Evolutionary conservation across 768 basidiomycete genomes (phyloP).

Genomic region (Xanthoconium purpureum): DNA sequence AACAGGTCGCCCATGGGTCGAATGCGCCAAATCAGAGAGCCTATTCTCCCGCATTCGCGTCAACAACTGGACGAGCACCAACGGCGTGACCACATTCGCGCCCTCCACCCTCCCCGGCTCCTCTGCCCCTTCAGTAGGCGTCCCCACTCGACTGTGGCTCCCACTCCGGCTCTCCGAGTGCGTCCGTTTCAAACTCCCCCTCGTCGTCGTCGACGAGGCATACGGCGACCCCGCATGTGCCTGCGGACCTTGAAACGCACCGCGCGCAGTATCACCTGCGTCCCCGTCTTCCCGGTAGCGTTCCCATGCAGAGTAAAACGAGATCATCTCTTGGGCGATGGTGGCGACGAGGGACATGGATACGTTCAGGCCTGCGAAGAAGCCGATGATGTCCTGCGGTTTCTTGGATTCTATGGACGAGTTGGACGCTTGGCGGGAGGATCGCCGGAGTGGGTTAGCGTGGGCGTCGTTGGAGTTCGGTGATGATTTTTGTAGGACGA

Average conservation of each 20-base stretch:
- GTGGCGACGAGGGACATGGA: constrained; percentile 78
- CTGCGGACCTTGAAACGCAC: constrained; percentile 18
- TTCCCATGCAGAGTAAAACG: constrained; percentile 87
- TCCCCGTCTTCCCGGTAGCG: constrained; percentile 66
- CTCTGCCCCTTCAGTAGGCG: constrained; percentile 25
- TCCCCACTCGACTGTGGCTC: constrained; percentile 27
- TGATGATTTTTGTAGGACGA: constrained; percentile 39
- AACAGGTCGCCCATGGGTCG: constrained; percentile 46
- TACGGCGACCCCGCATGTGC: constrained; percentile 18
- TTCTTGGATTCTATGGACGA: constrained; percentile 33
- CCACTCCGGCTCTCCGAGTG: constrained; percentile 22
- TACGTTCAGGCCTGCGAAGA: constrained; percentile 84
- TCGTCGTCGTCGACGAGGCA: constrained; percentile 12
- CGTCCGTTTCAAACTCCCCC: constrained; percentile 24
- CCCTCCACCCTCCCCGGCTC: constrained; percentile 18
- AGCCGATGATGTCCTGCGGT: constrained; percentile 68
- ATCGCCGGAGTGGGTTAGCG: constrained; percentile 49
- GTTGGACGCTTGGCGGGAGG: constrained; percentile 45
- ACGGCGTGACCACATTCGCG: constrained; percentile 48
- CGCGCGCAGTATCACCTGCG: constrained; percentile 28
- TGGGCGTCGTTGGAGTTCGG: constrained; percentile 21
- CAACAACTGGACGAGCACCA: constrained; percentile 54
- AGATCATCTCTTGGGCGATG: constrained; percentile 88
- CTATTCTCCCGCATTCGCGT: constrained; percentile 65
- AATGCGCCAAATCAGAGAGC: constrained; percentile 53